These are phyloP conservation scores for Entamoeba dispar DNA, from an alignment of 208 protist genomes.

Conservation along the genomic window DNA sequence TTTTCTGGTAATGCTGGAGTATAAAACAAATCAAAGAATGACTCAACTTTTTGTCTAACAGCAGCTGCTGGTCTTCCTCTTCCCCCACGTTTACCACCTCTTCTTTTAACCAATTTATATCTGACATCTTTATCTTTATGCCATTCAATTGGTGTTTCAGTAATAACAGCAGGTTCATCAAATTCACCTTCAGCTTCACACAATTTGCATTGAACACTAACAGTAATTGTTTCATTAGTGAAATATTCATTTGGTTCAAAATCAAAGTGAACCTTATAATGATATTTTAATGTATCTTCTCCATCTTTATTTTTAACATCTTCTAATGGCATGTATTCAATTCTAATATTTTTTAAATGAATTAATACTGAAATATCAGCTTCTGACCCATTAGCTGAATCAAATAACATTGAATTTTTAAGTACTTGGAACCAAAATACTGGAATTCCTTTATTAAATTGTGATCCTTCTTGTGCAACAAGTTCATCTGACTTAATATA, in stretches of 20 bases:
- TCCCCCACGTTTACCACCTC: not conserved
- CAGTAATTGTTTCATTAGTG: not conserved
- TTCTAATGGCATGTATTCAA: not conserved
- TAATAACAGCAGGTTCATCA: not conserved
- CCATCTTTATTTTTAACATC: not conserved
- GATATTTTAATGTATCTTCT: not conserved
- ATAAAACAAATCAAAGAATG: not conserved
- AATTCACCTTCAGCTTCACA: not conserved
- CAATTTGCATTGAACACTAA: not conserved
- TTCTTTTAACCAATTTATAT: not conserved
- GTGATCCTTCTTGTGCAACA: not conserved
- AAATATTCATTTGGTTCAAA: not conserved
- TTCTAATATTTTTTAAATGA: not conserved
- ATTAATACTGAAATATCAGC: not conserved
- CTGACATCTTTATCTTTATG: not conserved
- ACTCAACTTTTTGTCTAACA: not conserved
- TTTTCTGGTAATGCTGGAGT: not conserved
- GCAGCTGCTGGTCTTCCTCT: not conserved
- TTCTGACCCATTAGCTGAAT: not conserved
- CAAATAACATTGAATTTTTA: not conserved
- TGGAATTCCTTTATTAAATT: not conserved
- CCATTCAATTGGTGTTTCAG: not conserved
- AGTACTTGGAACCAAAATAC: not conserved
- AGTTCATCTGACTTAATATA: not conserved
- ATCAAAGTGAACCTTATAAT: not conserved